These are phyloP conservation scores for cucumber (Cucumis sativus) DNA, from an alignment of 306 rosid species.

Conservation along the genomic window DNA sequence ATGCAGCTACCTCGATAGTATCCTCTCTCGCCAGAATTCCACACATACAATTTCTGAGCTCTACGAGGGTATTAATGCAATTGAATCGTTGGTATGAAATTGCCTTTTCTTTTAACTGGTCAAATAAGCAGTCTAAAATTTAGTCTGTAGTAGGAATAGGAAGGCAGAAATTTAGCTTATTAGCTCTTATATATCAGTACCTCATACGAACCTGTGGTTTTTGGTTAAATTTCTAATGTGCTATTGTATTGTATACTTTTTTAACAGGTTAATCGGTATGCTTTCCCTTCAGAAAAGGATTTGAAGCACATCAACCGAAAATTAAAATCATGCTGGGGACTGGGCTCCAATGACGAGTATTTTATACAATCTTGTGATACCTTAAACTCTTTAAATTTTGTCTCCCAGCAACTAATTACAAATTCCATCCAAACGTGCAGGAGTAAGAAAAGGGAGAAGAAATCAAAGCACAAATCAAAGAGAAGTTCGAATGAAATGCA, in stretches of 20 bases:
- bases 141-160: neutral
- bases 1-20: slow-evolving; percentile 48
- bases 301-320: slow-evolving; percentile 75
- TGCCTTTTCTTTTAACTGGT: slow-evolving; percentile 7
- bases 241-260: slow-evolving; percentile 11
- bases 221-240: slow-evolving; percentile 20
- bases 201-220: neutral
- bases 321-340: slow-evolving; percentile 91
- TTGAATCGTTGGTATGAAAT: slow-evolving; percentile 61
- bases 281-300: slow-evolving; percentile 72
- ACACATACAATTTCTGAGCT: slow-evolving; percentile 51
- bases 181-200: neutral
- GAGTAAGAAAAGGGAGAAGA: slow-evolving; percentile 86
- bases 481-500: slow-evolving; percentile 48
- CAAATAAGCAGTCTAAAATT: neutral
- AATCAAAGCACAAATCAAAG: slow-evolving; percentile 85
- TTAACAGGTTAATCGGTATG: slow-evolving; percentile 46
- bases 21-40: slow-evolving; percentile 44
- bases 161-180: neutral
- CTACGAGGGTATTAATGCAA: slow-evolving; percentile 35
- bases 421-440: slow-evolving; percentile 21
- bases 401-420: neutral
- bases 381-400: neutral
- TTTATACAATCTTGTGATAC: slow-evolving; percentile 16
- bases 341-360: slow-evolving; percentile 70